Percentiles rank a stretch among this genome's conserved stretches.
Evolutionary conservation across 2,329 filamentous ascomycete genomes (phyloP).

Genomic region (Domatiomyces catenatus): DNA sequence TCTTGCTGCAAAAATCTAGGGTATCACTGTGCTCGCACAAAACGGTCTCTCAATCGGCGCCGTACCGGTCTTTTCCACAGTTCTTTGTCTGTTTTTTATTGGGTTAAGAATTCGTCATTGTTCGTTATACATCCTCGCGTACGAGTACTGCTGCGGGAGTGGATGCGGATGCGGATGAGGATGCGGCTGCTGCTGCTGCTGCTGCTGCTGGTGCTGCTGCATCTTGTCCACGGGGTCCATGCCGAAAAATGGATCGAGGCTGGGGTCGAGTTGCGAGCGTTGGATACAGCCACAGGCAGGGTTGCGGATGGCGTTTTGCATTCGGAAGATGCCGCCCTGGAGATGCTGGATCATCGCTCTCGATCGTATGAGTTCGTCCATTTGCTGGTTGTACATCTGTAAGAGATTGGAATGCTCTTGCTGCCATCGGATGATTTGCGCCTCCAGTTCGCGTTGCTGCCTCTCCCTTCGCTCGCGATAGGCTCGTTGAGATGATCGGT

Average conservation of each 20-base stretch:
- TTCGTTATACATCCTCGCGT: neutral
- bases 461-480: neutral
- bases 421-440: neutral
- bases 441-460: neutral
- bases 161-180: too few species aligned
- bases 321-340: neutral
- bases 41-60: neutral
- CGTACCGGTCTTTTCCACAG: neutral
- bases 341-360: neutral
- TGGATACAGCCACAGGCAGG: neutral
- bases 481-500: slow-evolving; percentile 1
- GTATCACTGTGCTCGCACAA: neutral
- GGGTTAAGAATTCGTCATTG: neutral
- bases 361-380: neutral
- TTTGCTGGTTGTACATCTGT: neutral
- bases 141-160: neutral
- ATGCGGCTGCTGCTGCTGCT: too few species aligned
- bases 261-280: neutral
- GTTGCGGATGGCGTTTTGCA: neutral
- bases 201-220: too few species aligned
- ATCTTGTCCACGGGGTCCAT: neutral
- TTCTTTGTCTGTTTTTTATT: too few species aligned
- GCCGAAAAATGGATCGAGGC: neutral
- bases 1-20: neutral
- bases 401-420: neutral